A percentile compares a stretch with the other conserved stretches of the same genome.
Conservation (phyloP, 169 alveolate genomes). For the Theileria annulata region DNA sequence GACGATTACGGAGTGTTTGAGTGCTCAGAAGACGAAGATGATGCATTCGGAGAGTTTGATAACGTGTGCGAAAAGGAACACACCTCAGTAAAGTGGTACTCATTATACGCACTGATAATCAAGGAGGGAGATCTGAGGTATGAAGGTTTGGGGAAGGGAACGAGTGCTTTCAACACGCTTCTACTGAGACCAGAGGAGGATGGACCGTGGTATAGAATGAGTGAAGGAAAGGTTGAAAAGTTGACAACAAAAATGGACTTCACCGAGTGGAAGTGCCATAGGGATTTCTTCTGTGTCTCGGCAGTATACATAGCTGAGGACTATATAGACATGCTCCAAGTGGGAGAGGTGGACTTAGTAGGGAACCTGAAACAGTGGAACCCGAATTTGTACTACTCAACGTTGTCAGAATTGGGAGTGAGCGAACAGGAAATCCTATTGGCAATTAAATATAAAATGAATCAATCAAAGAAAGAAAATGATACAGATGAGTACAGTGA, state of each 20-base stretch:
- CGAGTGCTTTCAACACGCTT: constrained; percentile 70
- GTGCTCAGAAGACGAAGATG: constrained; percentile 55
- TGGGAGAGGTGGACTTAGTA: constrained; percentile 76
- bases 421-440: constrained; percentile 72
- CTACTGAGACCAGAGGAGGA: constrained; percentile 86
- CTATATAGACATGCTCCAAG: constrained; percentile 82
- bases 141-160: constrained; percentile 51
- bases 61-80: constrained; percentile 53
- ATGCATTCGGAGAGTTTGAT: constrained; percentile 41
- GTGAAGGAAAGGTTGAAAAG: constrained; percentile 83
- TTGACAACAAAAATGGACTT: constrained; percentile 79
- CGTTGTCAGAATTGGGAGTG: constrained; percentile 72
- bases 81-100: constrained; percentile 77
- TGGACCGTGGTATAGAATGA: constrained; percentile 88
- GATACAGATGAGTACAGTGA: background rate
- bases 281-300: constrained; percentile 87
- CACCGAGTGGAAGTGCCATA: constrained; percentile 90
- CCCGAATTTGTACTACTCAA: constrained; percentile 72
- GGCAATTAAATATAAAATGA: constrained; percentile 21
- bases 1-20: constrained; percentile 51
- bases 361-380: constrained; percentile 77
- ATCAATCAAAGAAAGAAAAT: background rate
- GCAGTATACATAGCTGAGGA: constrained; percentile 88
- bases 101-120: constrained; percentile 77
- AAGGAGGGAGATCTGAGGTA: constrained; percentile 76